These are phyloP conservation scores for Malassezia yamatoensis DNA, from an alignment of 1,284 basidiomycete genomes.

Conservation along the genomic window DNA sequence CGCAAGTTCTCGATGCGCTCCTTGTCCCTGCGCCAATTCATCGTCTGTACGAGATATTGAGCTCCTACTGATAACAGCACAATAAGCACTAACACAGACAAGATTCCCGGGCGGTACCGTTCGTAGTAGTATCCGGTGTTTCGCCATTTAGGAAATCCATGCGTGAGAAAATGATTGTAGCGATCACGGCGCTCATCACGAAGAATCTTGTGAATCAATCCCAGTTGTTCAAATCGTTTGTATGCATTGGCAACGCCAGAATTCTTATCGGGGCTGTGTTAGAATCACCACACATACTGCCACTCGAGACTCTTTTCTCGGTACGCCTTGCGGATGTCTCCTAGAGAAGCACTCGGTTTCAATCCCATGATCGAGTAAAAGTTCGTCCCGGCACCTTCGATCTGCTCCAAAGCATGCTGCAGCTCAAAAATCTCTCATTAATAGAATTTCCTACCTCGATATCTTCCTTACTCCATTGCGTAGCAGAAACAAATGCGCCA, in stretches of 20 bases:
- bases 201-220: constrained; percentile 43
- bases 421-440: constrained; percentile 39
- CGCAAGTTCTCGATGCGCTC: constrained; percentile 25
- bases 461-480: constrained; percentile 36
- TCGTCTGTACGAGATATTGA: constrained; percentile 18
- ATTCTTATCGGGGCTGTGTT: constrained; percentile 37
- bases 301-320: constrained; percentile 37
- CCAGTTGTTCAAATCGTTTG: constrained; percentile 41
- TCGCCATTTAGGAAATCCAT: constrained; percentile 45
- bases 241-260: constrained; percentile 22
- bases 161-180: constrained; percentile 42
- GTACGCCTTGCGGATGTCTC: constrained; percentile 40
- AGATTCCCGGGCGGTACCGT: constrained; percentile 36
- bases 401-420: constrained; percentile 33
- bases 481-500: constrained; percentile 5
- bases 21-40: constrained; percentile 29
- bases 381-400: constrained; percentile 28
- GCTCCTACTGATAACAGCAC: constrained; percentile 22
- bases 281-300: constrained; percentile 22
- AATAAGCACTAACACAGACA: constrained; percentile 24
- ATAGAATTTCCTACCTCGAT: constrained; percentile 20
- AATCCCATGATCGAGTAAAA: constrained; percentile 42
- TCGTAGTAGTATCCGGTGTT: constrained; percentile 40
- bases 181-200: constrained; percentile 40
- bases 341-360: constrained; percentile 16